Evolutionary conservation across 768 basidiomycete species (phyloP).

Genomic region (Boletus sp.): DNA sequence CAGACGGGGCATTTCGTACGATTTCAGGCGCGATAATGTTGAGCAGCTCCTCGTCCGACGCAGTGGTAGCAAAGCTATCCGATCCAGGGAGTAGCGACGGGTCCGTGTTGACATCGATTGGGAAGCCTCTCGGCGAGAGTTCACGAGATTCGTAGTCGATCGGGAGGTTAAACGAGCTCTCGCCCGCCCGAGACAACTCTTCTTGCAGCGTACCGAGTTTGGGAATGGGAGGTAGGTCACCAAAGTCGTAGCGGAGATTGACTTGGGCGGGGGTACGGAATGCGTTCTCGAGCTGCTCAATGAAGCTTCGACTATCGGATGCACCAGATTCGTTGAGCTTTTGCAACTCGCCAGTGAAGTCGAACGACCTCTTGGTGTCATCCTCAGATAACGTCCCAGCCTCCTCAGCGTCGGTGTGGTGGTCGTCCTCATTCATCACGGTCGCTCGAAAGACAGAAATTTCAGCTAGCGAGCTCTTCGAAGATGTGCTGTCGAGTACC

Average conservation of each 20-base stretch:
- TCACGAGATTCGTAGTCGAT: constrained; percentile 16
- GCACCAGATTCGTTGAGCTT: constrained; percentile 67
- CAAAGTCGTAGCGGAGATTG: constrained; percentile 50
- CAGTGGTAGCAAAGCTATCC: constrained; percentile 29
- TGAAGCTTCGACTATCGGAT: constrained; percentile 69
- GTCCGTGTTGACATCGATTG: constrained; percentile 29
- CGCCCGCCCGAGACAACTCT: constrained; percentile 23
- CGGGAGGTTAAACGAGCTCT: constrained; percentile 21
- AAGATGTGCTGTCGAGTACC: constrained; percentile 5
- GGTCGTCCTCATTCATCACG: constrained; percentile 43
- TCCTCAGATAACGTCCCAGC: constrained; percentile 47
- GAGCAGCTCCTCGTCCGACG: constrained; percentile 34
- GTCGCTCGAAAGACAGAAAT: constrained; percentile 42
- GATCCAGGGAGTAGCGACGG: constrained; percentile 40
- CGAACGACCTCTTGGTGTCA: constrained; percentile 77
- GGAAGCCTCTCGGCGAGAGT: constrained; percentile 14
- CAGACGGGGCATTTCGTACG: constrained; percentile 28
- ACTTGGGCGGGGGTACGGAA: constrained; percentile 75
- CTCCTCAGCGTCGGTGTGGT: constrained; percentile 41
- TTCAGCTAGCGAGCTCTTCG: constrained; percentile 17
- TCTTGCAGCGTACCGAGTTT: constrained; percentile 39
- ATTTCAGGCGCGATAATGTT: constrained; percentile 12
- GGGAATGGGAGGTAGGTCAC: constrained; percentile 51
- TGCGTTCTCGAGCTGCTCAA: constrained; percentile 77
- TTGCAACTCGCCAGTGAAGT: constrained; percentile 77